Evolutionary conservation across 2,329 filamentous ascomycete genomes (phyloP), one percentile per base, ranked within the genome.

Genomic region (Penicillium sp.): DNA sequence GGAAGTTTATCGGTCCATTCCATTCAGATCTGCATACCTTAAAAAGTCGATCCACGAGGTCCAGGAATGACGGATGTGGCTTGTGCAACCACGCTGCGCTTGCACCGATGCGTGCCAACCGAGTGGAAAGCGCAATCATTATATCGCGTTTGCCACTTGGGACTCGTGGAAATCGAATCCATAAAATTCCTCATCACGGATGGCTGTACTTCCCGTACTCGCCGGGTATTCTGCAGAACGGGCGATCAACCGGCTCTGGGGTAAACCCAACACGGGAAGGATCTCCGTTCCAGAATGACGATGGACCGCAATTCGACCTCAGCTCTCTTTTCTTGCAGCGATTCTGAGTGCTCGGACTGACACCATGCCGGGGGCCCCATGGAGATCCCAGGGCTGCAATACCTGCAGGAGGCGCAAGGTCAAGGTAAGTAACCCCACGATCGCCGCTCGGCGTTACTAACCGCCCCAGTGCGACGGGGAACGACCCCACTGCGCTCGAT

Each of bases 381-480:
- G 50, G 50, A 50, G 50, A 46, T 57, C 55, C 33, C 42, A 47
- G 11, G 50, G 55, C 8, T 55, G 55, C 25, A 55, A 53, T 30
- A 55, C 55, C 30, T 57, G 53, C 48, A 45, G 48, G 30, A 57
- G 27, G 25, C 36, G 55, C 22, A 57, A 55, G 33, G 55, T 57
- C 27, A 57, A 57, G 47, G 55, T 55, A 39, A 20, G 44, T 35
- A 44, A 16, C 7, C 27, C 35, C 35, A 35, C 14, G 14, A 35
- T 35, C 31, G 18, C 35, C 35, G 18, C 18, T 10, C 18, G 14
- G 22, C 25, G 20, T 5, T 27, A 20, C 5, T n/a, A 39, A 28
- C 10, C 44, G 44, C 10, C 14, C 10, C 33, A 55, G 55, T 57
- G 55, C 16, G 55, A 57, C 46, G 44, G 50, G 36, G 52, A 57